These are phyloP conservation scores for Myotisia sp. DNA, from an alignment of 2,329 filamentous ascomycete species.

Conservation along the genomic window DNA sequence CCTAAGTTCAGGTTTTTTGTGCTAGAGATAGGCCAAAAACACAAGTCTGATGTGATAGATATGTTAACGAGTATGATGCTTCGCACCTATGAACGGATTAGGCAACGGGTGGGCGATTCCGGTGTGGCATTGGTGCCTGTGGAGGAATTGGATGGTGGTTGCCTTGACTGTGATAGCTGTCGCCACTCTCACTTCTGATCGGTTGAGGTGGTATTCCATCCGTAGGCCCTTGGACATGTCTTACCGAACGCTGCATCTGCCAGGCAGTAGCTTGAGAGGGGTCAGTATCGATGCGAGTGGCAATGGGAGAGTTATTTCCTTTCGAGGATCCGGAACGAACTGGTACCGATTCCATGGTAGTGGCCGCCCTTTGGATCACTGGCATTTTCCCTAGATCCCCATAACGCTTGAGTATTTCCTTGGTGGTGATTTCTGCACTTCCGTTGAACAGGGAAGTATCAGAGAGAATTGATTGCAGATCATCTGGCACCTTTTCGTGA, in stretches of 20 bases:
- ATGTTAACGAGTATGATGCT: conserved; percentile 1
- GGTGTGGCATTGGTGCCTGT: conserved; percentile 22
- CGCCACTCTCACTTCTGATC: conserved; percentile 15
- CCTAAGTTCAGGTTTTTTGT: neutral
- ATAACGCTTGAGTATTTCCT: conserved; percentile 90
- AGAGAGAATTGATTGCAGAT: conserved; percentile 71
- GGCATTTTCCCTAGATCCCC: conserved; percentile 60
- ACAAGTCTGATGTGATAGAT: conserved; percentile 2
- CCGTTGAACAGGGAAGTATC: conserved; percentile 71
- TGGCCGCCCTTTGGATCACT: conserved; percentile 42
- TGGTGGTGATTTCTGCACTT: conserved; percentile 78
- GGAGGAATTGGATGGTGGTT: conserved; percentile 14
- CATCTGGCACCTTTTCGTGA: conserved; percentile 69
- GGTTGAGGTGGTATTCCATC: conserved; percentile 9
- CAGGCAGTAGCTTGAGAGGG: conserved; percentile 54
- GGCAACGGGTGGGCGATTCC: conserved; percentile 18
- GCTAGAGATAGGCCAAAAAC: neutral
- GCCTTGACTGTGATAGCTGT: conserved; percentile 20
- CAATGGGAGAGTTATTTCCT: conserved; percentile 33
- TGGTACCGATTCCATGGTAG: conserved; percentile 42
- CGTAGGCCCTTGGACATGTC: conserved; percentile 48
- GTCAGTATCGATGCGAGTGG: conserved; percentile 69
- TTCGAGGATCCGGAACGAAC: conserved; percentile 28
- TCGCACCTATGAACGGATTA: conserved; percentile 3
- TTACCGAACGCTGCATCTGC: conserved; percentile 71